Evolutionary conservation across 2,329 filamentous ascomycete genomes (phyloP).

Genomic region (Lecanosticta acicola): DNA sequence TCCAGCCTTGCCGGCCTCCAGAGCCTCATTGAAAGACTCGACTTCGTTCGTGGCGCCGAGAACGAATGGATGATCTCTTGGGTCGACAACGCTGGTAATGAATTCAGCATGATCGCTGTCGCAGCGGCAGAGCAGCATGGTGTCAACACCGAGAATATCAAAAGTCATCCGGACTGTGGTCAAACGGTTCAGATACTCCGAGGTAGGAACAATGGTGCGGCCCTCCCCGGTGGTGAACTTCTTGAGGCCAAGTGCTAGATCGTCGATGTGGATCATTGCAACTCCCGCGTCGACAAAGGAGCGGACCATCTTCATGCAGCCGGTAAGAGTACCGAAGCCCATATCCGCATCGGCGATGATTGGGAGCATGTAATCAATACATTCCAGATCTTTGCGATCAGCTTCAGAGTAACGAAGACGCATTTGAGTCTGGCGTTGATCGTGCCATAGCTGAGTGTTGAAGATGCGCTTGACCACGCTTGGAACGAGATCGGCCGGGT

Average conservation of each 20-base stretch:
- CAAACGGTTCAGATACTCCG: conserved; percentile 9
- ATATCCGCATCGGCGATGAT: conserved; percentile 11
- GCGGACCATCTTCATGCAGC: conserved; percentile 11
- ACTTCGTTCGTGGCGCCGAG: conserved; percentile 9
- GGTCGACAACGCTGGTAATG: conserved; percentile 9
- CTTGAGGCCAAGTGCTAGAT: conserved; percentile 10
- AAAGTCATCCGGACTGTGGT: conserved; percentile 10
- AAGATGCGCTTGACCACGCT: conserved; percentile 10
- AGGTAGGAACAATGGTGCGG: conserved; percentile 8
- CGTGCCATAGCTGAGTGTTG: conserved; percentile 11
- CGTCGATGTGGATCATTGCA: conserved; percentile 13
- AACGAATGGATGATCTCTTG: conserved; percentile 10
- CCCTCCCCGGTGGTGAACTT: conserved; percentile 10
- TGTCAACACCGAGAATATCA: conserved; percentile 9
- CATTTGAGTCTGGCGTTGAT: conserved; percentile 11
- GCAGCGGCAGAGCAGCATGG: conserved; percentile 9
- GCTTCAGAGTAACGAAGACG: conserved; percentile 5
- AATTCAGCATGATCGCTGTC: conserved; percentile 15
- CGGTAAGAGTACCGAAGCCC: conserved; percentile 9
- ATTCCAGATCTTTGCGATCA: conserved; percentile 7
- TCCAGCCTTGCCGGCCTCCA: conserved; percentile 3
- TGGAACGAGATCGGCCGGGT: conserved; percentile 7
- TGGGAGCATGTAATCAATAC: conserved; percentile 10
- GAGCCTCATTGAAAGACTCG: conserved; percentile 8
- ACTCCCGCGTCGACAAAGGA: conserved; percentile 11